Evolutionary conservation across 2,329 filamentous ascomycete genomes (phyloP).

Genomic region (Neonectria neomacrospora): DNA sequence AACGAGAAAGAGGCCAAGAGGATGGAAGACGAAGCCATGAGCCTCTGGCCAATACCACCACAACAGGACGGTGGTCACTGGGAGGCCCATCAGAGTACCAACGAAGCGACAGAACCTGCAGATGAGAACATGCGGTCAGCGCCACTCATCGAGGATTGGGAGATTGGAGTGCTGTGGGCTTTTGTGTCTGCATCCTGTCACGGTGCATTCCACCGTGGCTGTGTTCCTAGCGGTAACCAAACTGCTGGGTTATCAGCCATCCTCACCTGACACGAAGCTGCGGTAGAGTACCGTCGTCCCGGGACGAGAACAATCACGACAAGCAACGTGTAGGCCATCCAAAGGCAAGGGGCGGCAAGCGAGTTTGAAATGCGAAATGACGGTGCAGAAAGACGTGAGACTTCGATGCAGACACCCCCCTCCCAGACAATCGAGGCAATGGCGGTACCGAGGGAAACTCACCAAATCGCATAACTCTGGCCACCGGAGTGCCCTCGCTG

Average conservation of each 20-base stretch:
- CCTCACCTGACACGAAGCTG: slow-evolving; percentile 29
- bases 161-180: slow-evolving; percentile 2
- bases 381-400: not conserved
- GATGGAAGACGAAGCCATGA: slow-evolving; percentile 58
- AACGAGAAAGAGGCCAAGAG: slow-evolving; percentile 55
- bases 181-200: slow-evolving; percentile 12
- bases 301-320: slow-evolving; percentile 10
- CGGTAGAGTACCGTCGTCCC: slow-evolving; percentile 18
- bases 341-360: slow-evolving; percentile 13
- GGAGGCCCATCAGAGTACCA: slow-evolving; percentile 56
- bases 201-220: not conserved
- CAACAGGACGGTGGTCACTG: slow-evolving; percentile 52
- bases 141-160: not conserved
- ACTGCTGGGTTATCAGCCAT: slow-evolving; percentile 8
- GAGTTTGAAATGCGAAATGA: slow-evolving; percentile 4
- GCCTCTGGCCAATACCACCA: slow-evolving; percentile 65
- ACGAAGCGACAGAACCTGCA: slow-evolving; percentile 56
- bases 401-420: slow-evolving; percentile 35
- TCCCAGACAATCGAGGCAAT: slow-evolving; percentile 5
- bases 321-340: slow-evolving; percentile 8
- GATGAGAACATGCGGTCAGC: slow-evolving; percentile 29
- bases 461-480: slow-evolving; percentile 61
- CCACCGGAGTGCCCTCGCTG: slow-evolving; percentile 61
- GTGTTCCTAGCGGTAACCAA: slow-evolving; percentile 6
- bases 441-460: slow-evolving; percentile 44